Evolutionary conservation across 495 filamentous ascomycete species (phyloP).

Genomic region (Aspergillus campestris): DNA sequence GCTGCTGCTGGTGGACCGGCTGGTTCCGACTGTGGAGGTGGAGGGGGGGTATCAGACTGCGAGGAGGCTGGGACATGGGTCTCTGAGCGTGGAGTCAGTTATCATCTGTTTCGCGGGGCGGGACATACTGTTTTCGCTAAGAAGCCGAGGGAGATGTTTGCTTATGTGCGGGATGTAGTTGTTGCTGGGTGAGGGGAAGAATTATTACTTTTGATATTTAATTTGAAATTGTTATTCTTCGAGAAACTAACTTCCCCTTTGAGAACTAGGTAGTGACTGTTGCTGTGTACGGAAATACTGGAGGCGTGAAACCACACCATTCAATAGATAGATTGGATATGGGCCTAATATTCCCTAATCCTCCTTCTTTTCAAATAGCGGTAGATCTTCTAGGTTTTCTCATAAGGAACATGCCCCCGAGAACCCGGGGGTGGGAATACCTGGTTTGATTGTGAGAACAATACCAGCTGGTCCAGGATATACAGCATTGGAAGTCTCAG

Average conservation of each 20-base stretch:
- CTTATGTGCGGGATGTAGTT: constrained; percentile 32
- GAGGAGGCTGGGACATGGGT: constrained; percentile 19
- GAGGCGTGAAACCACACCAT: too few species aligned
- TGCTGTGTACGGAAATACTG: background rate
- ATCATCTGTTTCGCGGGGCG: constrained; percentile 27
- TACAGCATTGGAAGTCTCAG: too few species aligned
- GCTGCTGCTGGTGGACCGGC: too few species aligned
- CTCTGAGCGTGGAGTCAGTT: constrained; percentile 26
- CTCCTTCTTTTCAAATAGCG: background rate
- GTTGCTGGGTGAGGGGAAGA: constrained; percentile 3
- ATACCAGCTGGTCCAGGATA: too few species aligned
- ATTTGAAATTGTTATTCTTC: too few species aligned
- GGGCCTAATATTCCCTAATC: background rate
- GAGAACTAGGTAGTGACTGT: too few species aligned
- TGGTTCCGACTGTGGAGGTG: too few species aligned
- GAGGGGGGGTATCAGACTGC: too few species aligned
- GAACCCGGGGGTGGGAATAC: too few species aligned
- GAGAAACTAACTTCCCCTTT: too few species aligned
- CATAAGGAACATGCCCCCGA: background rate
- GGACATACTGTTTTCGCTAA: constrained; percentile 29
- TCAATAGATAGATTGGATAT: background rate
- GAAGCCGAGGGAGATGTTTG: constrained; percentile 31
- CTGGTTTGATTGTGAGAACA: too few species aligned
- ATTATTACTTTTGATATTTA: background rate
- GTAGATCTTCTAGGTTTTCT: too few species aligned